Evolutionary conservation across 495 filamentous ascomycete genomes (phyloP), one percentile per base, ranked within the genome.

Genomic region (Friedmanniomyces endolithicus): DNA sequence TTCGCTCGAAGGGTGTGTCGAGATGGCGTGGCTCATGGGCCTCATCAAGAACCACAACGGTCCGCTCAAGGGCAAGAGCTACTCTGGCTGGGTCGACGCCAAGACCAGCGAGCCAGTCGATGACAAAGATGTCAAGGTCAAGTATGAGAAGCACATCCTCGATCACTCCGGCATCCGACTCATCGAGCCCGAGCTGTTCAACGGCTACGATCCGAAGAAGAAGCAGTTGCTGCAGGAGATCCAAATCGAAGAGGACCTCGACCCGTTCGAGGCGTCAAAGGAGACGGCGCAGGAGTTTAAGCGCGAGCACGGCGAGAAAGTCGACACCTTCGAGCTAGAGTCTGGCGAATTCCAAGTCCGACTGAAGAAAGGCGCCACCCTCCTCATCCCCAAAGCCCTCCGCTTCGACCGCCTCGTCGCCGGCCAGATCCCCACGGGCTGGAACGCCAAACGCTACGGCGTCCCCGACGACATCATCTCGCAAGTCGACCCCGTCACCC

Each of bases 1-100:
- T 74, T 97, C 94, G 17, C 81, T 97, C 17, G 92, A 97, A 70
- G 92, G 92, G 17, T 97, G 92, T 65, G 84, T 99, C 55, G 92
- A 99, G 71, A 97, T 99, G 92, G 88, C 92, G 29, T 99, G 92
- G 92, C 87, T 99, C 66, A 99, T 97, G 92, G 94, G 94, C 53
- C 83, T 97, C 54, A 97, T 99, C 71, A 94, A 86, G 73, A 94
- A 99, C 67, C 87, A 95, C 73, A 96, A 97, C 60, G 94, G 92
- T n/a, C 87, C 88, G 8, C 82, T 99, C 67, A 97, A 97, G 72
- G 92, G 94, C 66, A 85, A 95, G 74, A 81, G 84, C 40, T 97
- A 99, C 71, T 87, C 92, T 47, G 92, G 92, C 53, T 99, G 92
- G 92, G 89, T 97, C 52, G 92, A 99, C 64, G 78, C 78, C 56